These are phyloP conservation scores for Calonectria pauciramosa DNA, from an alignment of 2,329 filamentous ascomycete species.

Conservation along the genomic window DNA sequence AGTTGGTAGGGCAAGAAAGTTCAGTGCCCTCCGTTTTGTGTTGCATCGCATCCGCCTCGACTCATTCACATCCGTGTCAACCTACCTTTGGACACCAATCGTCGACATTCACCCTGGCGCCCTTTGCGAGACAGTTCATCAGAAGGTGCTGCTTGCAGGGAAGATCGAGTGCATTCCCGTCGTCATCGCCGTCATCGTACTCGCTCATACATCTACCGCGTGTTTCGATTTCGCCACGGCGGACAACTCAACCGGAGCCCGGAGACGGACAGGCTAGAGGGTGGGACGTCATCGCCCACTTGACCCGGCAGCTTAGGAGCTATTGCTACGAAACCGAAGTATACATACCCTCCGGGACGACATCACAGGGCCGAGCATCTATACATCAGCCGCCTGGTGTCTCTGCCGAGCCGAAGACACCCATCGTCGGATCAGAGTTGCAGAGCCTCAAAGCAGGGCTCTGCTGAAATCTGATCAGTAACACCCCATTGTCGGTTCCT, in stretches of 20 bases:
- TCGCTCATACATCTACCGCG: constrained; percentile 5
- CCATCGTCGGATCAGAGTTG: constrained; percentile 20
- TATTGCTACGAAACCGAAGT: background rate
- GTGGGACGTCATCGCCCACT: constrained; percentile 41
- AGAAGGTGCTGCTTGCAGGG: background rate
- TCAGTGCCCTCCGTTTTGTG: background rate
- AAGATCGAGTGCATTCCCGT: background rate
- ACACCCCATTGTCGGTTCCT: constrained; percentile 25
- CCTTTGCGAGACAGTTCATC: background rate
- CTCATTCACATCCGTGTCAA: background rate
- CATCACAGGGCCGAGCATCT: background rate
- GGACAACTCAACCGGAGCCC: constrained; percentile 20
- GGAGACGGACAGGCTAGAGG: constrained; percentile 17
- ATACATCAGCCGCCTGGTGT: background rate
- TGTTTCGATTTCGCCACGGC: constrained; percentile 35
- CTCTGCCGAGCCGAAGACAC: background rate
- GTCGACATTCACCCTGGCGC: background rate
- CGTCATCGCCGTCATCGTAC: constrained; percentile 4
- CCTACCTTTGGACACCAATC: background rate
- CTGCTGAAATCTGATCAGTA: constrained; percentile 28
- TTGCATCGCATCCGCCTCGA: background rate
- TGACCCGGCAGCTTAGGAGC: constrained; percentile 19
- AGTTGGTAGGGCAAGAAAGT: background rate
- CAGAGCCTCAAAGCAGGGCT: constrained; percentile 42
- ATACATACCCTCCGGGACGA: background rate